These are phyloP conservation scores for Dipteronia dyeriana DNA, from an alignment of 345 rosid species.

Conservation along the genomic window DNA sequence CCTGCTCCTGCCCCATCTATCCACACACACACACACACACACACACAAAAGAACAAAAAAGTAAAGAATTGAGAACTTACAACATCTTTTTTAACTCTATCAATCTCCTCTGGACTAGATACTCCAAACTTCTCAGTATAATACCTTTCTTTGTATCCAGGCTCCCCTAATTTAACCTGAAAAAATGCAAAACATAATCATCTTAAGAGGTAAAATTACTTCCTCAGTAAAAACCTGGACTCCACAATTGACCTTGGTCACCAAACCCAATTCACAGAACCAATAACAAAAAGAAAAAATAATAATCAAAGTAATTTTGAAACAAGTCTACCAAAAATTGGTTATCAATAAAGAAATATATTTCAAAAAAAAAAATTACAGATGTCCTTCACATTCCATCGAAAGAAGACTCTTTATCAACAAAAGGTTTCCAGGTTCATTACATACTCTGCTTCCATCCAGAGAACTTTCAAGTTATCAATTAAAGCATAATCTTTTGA, in stretches of 20 bases:
- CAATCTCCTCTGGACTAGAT: slow-evolving; percentile 61
- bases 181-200: not conserved
- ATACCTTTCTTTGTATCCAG: slow-evolving; percentile 93
- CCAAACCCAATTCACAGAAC: not conserved
- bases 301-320: not conserved
- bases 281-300: not conserved
- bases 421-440: not conserved
- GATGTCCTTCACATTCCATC: not conserved
- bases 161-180: slow-evolving; percentile 92
- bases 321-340: not conserved
- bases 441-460: not conserved
- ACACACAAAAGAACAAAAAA: not conserved
- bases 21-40: not conserved
- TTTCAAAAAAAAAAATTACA: no score
- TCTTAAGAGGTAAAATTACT: slow-evolving; percentile 3
- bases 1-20: not conserved
- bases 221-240: not conserved
- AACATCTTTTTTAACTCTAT: slow-evolving; percentile 62
- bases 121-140: slow-evolving; percentile 80
- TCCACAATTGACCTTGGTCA: not conserved
- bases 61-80: slow-evolving; percentile 47
- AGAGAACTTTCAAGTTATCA: not conserved
- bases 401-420: not conserved
- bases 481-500: not conserved
- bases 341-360: not conserved